Evolutionary conservation across 2,329 filamentous ascomycete species (phyloP), one percentile per base, ranked within the genome.

Genomic region (Fusarium humuli): DNA sequence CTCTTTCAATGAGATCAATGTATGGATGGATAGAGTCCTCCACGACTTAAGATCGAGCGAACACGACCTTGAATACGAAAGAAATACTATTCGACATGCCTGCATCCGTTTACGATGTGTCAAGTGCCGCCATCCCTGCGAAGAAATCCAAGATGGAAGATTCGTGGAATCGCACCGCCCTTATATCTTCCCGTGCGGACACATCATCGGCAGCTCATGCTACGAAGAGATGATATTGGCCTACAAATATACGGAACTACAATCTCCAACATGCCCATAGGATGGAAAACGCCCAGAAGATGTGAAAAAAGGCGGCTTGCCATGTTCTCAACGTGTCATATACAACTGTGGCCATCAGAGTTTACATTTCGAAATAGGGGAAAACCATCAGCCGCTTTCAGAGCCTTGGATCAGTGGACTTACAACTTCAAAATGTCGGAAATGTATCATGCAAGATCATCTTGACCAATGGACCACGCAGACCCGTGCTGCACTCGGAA

Each of bases 41-140:
- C 3, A 1, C 11, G 48, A 34, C 32, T 70, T 64, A 29, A 5
- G 4, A 22, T 22, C 22, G 22, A 22, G 40, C 40, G 20, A 16
- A 18, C 5, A 10, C 7, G 9, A 7, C 4, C 9, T 5, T 4
- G 9, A 14, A 4, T 4, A 18, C 23, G 11, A 34, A 6, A 3
- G 3, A 25, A n/a, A 23, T 5, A 16, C 2, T 18, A 5, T 57
- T 41, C 62, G 63, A 23, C 54, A 57, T 5, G 49, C 52, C 3
- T 73, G 71, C 44, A 56, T 72, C 49, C 64, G 72, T n/a, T 48
- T 61, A 2, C 59, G 53, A 45, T 75, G 73, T 41, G 63, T 50
- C 20, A 29, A 44, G 5, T 75, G 73, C 53, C 54, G 56, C n/a
- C 20, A 12, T 7, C 56, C 65, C 10, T 75, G 73, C 29, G 53